phyloP scores from a whole-genome alignment of 768 basidiomycete genomes.

The Pulveroboletus ravenelii region DNA sequence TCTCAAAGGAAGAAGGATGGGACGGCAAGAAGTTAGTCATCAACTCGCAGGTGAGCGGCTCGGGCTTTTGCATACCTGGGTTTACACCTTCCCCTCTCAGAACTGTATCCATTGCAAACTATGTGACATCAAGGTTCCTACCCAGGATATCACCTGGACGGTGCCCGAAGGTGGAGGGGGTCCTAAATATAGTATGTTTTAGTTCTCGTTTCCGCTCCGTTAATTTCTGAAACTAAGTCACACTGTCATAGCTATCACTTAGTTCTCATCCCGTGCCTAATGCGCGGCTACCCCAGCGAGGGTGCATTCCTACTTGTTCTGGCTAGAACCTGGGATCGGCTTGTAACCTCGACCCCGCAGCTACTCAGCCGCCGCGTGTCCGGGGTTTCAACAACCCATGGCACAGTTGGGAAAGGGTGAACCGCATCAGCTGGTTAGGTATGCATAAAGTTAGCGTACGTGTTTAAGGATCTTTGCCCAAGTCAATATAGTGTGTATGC shows the following conservation, averaged over 20 bases:
- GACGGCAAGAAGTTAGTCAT: slow-evolving; percentile 88
- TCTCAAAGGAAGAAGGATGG: slow-evolving; percentile 53
- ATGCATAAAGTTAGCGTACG: not conserved
- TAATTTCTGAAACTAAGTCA: not conserved
- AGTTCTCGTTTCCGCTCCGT: not conserved
- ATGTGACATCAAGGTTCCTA: slow-evolving; percentile 94
- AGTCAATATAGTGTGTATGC: no score
- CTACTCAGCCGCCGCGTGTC: not conserved
- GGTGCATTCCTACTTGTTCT: no score
- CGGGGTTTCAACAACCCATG: no score
- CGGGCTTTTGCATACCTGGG: not conserved
- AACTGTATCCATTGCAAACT: slow-evolving; percentile 94
- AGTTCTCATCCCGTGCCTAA: not conserved
- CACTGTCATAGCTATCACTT: slow-evolving; percentile 15
- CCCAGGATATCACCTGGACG: slow-evolving; percentile 95
- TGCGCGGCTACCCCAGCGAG: not conserved
- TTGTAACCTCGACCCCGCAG: not conserved
- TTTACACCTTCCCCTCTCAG: slow-evolving; percentile 32
- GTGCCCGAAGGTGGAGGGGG: slow-evolving; percentile 97
- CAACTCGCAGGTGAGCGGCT: slow-evolving; percentile 77
- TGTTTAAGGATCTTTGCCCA: not conserved
- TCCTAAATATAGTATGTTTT: slow-evolving; percentile 79
- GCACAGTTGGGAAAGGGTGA: no score
- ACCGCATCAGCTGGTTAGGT: not conserved
- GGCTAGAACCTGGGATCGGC: not conserved